Evolutionary conservation across 2,329 filamentous ascomycete species (phyloP).

Genomic region (Leptosphaerulina australis): DNA sequence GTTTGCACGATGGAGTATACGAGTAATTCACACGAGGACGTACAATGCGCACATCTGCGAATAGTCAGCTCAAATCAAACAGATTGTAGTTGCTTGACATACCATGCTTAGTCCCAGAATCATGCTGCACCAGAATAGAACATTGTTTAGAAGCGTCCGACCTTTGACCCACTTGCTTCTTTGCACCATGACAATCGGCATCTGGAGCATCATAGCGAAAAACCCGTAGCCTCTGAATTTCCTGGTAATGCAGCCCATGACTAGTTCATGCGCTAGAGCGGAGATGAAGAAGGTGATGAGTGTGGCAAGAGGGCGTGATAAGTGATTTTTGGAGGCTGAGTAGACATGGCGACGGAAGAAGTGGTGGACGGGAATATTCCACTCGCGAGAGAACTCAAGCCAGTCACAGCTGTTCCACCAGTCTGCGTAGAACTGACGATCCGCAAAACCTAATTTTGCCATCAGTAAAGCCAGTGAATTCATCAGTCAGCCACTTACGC

Average conservation of each 20-base stretch:
- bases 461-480: neutral
- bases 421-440: conserved; percentile 87
- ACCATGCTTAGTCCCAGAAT: conserved; percentile 83
- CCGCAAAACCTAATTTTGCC: conserved; percentile 68
- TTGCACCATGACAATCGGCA: conserved; percentile 93
- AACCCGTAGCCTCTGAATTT: conserved; percentile 95
- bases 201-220: conserved; percentile 92
- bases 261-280: conserved; percentile 87
- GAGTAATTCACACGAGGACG: conserved; percentile 42
- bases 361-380: conserved; percentile 97
- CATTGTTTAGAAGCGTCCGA: conserved; percentile 73
- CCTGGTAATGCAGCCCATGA: conserved; percentile 98
- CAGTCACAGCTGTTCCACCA: conserved; percentile 80
- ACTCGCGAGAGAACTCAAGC: conserved; percentile 88
- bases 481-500: conserved; percentile 44
- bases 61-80: conserved; percentile 15
- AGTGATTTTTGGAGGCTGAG: conserved; percentile 75
- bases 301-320: conserved; percentile 79
- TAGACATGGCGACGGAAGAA: conserved; percentile 96
- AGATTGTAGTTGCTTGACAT: conserved; percentile 39
- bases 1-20: neutral
- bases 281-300: conserved; percentile 90
- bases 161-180: conserved; percentile 76
- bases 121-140: conserved; percentile 90
- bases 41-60: conserved; percentile 49